Evolutionary conservation across 2,329 filamentous ascomycete species (phyloP).

Genomic region (Acephala macrosclerotiorum): DNA sequence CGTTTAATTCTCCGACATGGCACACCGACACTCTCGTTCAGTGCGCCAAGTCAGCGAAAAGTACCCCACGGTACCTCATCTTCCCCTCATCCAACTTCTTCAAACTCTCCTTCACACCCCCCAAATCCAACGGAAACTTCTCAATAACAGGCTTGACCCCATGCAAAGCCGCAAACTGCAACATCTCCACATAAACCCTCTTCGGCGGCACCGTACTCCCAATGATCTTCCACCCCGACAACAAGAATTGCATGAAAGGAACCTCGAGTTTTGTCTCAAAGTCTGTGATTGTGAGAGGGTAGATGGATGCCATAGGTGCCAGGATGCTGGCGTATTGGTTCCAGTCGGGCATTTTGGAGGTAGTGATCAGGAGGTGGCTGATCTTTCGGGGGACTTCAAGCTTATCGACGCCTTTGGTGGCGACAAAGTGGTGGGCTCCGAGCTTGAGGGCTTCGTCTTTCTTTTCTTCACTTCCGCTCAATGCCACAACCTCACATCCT

Average conservation of each 20-base stretch:
- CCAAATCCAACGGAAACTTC: constrained; percentile 59
- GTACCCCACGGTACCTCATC: constrained; percentile 56
- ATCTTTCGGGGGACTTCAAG: constrained; percentile 42
- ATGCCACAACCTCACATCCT: constrained; percentile 66
- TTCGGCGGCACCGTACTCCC: constrained; percentile 30
- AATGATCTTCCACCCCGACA: constrained; percentile 24
- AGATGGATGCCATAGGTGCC: constrained; percentile 59
- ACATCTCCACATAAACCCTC: constrained; percentile 63
- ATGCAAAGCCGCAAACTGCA: constrained; percentile 64
- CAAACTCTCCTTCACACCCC: constrained; percentile 57
- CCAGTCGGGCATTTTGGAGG: constrained; percentile 33
- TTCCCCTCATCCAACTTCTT: constrained; percentile 63
- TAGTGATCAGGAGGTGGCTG: constrained; percentile 37
- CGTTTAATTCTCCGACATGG: too few species aligned
- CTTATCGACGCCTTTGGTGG: constrained; percentile 51
- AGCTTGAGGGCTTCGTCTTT: constrained; percentile 65
- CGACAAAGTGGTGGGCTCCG: constrained; percentile 67
- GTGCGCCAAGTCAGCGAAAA: constrained; percentile 16
- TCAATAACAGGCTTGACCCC: constrained; percentile 64
- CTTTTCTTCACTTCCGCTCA: constrained; percentile 65
- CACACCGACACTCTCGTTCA: neutral
- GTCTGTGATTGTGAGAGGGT: constrained; percentile 67
- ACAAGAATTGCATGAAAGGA: constrained; percentile 35
- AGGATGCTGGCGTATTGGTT: constrained; percentile 24
- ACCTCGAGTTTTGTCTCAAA: constrained; percentile 49